Conservation (phyloP, 176 grass and related monocot genomes). For the Triticum urartu region DNA sequence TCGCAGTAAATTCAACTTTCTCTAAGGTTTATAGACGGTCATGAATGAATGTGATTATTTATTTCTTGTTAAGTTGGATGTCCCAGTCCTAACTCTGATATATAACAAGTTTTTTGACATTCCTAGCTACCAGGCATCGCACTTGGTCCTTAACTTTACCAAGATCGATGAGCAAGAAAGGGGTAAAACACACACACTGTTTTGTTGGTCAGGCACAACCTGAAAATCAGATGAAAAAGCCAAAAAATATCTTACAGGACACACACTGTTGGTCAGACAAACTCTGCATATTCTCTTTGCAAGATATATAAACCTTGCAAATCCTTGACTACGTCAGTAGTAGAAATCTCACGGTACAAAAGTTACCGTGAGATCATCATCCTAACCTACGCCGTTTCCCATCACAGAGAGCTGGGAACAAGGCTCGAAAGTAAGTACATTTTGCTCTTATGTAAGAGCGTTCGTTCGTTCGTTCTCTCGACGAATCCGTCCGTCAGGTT, state of each 20-base stretch:
- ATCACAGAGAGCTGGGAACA: conserved; percentile 21
- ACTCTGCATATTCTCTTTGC: conserved; percentile 11
- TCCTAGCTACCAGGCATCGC: neutral
- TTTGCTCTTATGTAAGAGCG: neutral
- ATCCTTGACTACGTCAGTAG: conserved; percentile 34
- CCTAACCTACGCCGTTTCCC: conserved; percentile 29
- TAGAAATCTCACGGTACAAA: conserved; percentile 10
- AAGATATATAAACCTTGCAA: conserved; percentile 29
- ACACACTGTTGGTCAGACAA: conserved; percentile 23
- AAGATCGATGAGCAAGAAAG: neutral
- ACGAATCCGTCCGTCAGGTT: neutral
- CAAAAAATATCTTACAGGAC: neutral
- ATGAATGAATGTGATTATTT: neutral
- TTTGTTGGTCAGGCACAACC: neutral
- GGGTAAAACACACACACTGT: neutral
- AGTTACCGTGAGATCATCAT: neutral
- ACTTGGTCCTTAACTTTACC: neutral
- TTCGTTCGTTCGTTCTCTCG: neutral
- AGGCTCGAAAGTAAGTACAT: neutral
- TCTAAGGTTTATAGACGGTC: neutral
- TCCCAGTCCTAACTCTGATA: neutral
- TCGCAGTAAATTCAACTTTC: too few relatives aligned
- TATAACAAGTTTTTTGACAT: neutral
- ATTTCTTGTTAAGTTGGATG: neutral
- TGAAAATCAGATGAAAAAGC: neutral